Evolutionary conservation across 805 yeast species (phyloP), one percentile per base, ranked within the genome.

Genomic region (Ogataea philodendri): DNA sequence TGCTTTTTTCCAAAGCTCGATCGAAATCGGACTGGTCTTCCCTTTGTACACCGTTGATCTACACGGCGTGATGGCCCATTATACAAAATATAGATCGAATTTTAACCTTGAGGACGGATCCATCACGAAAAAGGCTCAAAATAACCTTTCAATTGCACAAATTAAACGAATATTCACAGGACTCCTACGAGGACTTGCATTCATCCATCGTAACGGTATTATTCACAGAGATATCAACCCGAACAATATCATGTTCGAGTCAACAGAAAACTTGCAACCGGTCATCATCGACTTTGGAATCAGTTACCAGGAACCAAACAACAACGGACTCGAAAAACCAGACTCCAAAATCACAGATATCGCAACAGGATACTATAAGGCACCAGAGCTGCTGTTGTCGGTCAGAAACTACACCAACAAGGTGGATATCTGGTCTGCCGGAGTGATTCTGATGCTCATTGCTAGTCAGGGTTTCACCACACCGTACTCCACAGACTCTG

Each of bases 161-260:
- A 50, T 59, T 0, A 29, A 28, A 2, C 51, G 57, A 1, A 60
- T 73, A 2, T 53, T 71, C 10, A 58, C 48, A 22, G 70, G 59
- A 46, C 48, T 61, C 7, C 62, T 63, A 15, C 55, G 61, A 23
- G 84, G 81, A 2, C 59, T 85, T 16, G 59, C 65, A 22, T 83
- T 76, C 52, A 69, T 84, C 35, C 97, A 93, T 54, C 58, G 69
- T 6, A 68, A 78, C 34, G 86, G 83, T 5, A 81, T 63, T 13
- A 62, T 63, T 13, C 93, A 84, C 56, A 63, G 94, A 48, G 94
- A 84, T 60, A 76, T 84, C 47, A 84, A 84, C 49, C 90, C 90
- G 0, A 88, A 82, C 52, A 84, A 84, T 32, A 53, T 63, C 27
- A 47, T 63, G 54, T 57, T 62, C 34, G 17, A 55, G 34, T 51